These are phyloP conservation scores for Colletotrichum cereale DNA, from an alignment of 2,329 filamentous ascomycete genomes.

Conservation along the genomic window DNA sequence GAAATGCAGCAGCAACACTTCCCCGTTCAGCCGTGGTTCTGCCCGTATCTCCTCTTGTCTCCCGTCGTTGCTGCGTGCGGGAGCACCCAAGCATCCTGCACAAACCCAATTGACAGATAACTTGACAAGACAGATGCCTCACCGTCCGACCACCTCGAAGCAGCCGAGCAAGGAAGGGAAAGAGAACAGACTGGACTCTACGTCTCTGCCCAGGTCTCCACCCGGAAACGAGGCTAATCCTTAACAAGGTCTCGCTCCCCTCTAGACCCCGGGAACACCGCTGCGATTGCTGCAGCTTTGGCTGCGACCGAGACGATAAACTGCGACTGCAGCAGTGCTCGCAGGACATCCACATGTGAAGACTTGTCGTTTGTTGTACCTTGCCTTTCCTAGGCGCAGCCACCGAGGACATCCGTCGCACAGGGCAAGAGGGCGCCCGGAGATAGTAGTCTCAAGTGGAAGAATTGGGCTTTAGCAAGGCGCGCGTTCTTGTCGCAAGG, in stretches of 20 bases:
- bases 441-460: neutral
- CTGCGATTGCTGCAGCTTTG: constrained; percentile 15
- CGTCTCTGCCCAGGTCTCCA: constrained; percentile 6
- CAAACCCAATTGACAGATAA: constrained; percentile 20
- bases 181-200: constrained; percentile 23
- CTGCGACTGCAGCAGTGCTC: neutral
- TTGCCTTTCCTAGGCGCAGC: neutral
- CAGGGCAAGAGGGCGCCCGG: neutral
- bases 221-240: constrained; percentile 23
- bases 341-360: constrained; percentile 16
- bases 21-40: constrained; percentile 1
- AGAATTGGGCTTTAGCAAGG: neutral
- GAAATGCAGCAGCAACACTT: constrained; percentile 11
- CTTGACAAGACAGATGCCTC: neutral
- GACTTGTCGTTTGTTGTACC: constrained; percentile 6
- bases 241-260: constrained; percentile 6
- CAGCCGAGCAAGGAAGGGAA: constrained; percentile 9
- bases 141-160: constrained; percentile 3
- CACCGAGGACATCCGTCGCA: neutral
- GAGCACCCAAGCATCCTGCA: constrained; percentile 1
- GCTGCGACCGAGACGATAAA: constrained; percentile 1
- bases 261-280: constrained; percentile 25
- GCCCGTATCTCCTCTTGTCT: neutral
- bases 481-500: constrained; percentile 10
- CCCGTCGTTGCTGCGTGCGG: neutral